These are phyloP conservation scores for Sicyos edulis DNA, from an alignment of 306 rosid genomes.

Conservation along the genomic window DNA sequence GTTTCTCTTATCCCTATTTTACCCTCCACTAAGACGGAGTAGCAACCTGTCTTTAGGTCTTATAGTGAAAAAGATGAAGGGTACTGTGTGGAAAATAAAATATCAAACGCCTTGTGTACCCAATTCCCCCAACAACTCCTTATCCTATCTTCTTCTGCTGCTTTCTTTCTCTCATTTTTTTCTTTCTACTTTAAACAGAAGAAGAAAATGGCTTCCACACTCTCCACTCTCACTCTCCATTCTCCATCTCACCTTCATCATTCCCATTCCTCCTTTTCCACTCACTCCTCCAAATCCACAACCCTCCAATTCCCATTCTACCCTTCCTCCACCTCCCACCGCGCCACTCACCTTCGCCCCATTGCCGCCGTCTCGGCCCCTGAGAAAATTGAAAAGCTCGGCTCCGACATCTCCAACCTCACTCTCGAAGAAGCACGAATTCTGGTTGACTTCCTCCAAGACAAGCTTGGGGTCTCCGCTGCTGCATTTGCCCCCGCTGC, in stretches of 20 bases:
- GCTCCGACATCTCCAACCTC: conserved; percentile 54
- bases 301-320: conserved; percentile 37
- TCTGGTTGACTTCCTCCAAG: conserved; percentile 84
- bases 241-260: conserved; percentile 36
- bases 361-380: conserved; percentile 56
- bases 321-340: conserved; percentile 32
- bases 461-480: conserved; percentile 88
- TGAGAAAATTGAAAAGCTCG: conserved; percentile 58
- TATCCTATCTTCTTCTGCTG: conserved; percentile 30
- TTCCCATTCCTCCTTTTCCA: conserved; percentile 26
- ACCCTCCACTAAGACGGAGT: not conserved
- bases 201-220: conserved; percentile 46
- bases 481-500: conserved; percentile 74
- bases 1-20: not conserved
- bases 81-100: not conserved
- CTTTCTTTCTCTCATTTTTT: not conserved
- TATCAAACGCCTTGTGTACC: not conserved
- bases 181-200: not conserved
- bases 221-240: conserved; percentile 43
- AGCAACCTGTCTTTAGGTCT: not conserved
- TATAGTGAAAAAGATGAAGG: not conserved
- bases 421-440: conserved; percentile 75
- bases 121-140: conserved; percentile 13
- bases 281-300: conserved; percentile 32
- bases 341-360: conserved; percentile 47